Conservation (phyloP, 306 rosid species). For the Ormosia semicastrata region DNA sequence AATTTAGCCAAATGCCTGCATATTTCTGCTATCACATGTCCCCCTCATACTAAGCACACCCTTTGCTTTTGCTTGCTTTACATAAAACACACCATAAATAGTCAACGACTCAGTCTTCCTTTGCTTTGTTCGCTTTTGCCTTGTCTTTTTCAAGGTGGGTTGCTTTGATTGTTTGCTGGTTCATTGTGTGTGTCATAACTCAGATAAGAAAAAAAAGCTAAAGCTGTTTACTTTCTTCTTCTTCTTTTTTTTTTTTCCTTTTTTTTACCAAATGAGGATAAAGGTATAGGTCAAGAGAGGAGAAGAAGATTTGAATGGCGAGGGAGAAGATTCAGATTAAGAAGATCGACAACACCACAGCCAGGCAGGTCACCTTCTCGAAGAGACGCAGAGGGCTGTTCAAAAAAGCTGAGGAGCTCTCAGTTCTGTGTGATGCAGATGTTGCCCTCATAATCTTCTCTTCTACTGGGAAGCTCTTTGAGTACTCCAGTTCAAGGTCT, state of each 20-base stretch:
- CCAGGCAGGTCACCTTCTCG: conserved; percentile 93
- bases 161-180: conserved; percentile 26
- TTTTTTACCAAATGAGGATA: background rate
- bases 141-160: conserved; percentile 34
- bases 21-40: conserved; percentile 9
- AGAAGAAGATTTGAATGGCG: conserved; percentile 48
- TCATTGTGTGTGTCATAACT: conserved; percentile 24
- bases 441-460: conserved; percentile 83
- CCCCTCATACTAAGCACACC: conserved; percentile 18
- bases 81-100: conserved; percentile 30
- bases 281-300: background rate
- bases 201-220: background rate
- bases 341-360: conserved; percentile 92
- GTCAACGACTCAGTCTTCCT: conserved; percentile 12
- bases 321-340: conserved; percentile 94
- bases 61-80: conserved; percentile 8
- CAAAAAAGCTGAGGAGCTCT: conserved; percentile 93
- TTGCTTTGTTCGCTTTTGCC: conserved; percentile 13
- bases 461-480: conserved; percentile 82
- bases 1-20: conserved; percentile 50
- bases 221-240: background rate
- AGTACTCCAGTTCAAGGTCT: conserved; percentile 80
- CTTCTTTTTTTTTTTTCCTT: background rate
- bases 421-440: conserved; percentile 93
- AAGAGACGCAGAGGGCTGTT: conserved; percentile 86